Base-by-base conservation (phyloP, 2,329 filamentous ascomycete species). In the Lojkania enalia region DNA sequence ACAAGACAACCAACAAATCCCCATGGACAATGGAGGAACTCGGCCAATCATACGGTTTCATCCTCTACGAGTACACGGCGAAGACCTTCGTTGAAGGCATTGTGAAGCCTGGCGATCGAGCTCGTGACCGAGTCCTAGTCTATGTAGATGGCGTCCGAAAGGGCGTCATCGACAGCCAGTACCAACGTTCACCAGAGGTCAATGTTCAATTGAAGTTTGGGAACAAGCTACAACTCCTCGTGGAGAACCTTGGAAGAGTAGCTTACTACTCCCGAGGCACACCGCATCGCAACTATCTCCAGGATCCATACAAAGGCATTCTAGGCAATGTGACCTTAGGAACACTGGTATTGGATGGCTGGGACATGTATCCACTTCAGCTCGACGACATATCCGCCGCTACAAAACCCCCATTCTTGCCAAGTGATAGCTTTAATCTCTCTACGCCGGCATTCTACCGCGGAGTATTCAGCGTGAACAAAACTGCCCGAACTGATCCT, bases 231-330 rank as follows among this genome's bases (percentile, higher is more conserved):
- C 63, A 71, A 44, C 66, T 78, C 0, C 55, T 79, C 3, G 71
- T 78, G 1, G 77, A 80, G 57, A 79, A 79, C 38, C 65, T 79
- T n/a, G 77, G 76, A 1, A 69, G 77, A 2, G 73, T 78, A 1
- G 72, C 78, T 48, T 77, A 74, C 47, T 69, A 68, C 36, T 69
- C 71, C 2, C 55, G 61, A 4, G 63, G 77, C 7, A 61, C 62
- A 4, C 35, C 35, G 0, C 56, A 55, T 20, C 38, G 42, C 1
- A 59, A 61, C 20, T 39, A 49, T 16, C 20, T 62, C 16, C 35
- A 48, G 9, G 75, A 80, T 23, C 77, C 71, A 18, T 63, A 61
- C 16, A 79, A 79, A 49, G 77, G 77, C 1, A 71, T 79, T 13
- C 40, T 60, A 3, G 66, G 67, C 7, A 52, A 76, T 38, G 73